Base-by-base conservation (phyloP, 139 green algal genomes). In the Asterochloris erici region DNA sequence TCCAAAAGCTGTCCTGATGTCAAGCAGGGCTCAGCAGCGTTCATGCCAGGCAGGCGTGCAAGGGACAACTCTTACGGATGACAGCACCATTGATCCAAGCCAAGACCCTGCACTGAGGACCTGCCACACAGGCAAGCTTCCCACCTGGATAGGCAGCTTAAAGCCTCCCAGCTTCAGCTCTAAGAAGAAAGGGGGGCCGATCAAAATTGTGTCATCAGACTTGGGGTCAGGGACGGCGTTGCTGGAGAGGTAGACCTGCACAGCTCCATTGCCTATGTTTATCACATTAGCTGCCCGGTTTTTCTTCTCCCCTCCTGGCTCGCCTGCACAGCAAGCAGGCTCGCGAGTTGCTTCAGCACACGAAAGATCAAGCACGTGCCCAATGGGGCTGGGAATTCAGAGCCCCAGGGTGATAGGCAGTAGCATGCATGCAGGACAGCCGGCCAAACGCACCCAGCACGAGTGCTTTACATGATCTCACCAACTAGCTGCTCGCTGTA, bases 151-250 rank as follows among this genome's bases (percentile, higher is more conserved):
- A 60, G 81, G 81, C 66, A 84, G 63, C 17, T 68, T 64, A 4
- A 74, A 74, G 27, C 81, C 81, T 24, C 62, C 81, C 62, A 84
- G 60, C 26, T 85, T 82, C 17, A 81, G 23, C 47, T 82, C 68
- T n/a, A 85, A 68, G 54, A 82, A 82, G 27, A 85, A 85, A 54
- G 82, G 82, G 27, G 82, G 82, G 0, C 77, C 82, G 47, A 85
- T 85, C 12, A 85, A 16, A 24, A 85, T 69, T 17, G 82, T 85
- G 62, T 81, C 77, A 26, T 82, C 68, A 26, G 77, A 78, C 68
- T 85, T 79, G 13, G 77, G 27, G 15, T 85, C 82, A 13, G 79
- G 63, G 10, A 81, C 76, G 10, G 77, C 82, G 29, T 68, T 60
- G 29, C 68, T 74, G 9, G 82, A 82, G 28, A 85, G 68, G 12